A percentile compares a stretch with the other conserved stretches of the same genome.
phyloP scores from a whole-genome alignment of 352 stramenopile genomes.

The Plasmopara viticola region DNA sequence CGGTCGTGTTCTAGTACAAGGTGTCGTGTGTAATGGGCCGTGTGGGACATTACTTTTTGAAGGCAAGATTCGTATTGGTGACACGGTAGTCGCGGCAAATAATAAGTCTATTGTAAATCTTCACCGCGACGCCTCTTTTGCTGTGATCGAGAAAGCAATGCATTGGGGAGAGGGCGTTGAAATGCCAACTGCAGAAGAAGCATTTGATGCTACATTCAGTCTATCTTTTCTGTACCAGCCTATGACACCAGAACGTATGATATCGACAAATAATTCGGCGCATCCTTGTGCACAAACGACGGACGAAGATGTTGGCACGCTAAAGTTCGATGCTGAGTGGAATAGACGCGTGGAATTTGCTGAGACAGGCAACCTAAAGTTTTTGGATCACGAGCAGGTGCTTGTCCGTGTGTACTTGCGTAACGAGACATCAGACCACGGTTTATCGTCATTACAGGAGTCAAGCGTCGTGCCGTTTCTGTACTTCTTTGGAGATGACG shows the following conservation, averaged over 20 bases:
- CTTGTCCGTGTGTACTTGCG: conserved; percentile 71
- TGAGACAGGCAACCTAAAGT: conserved; percentile 34
- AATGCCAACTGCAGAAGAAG: conserved; percentile 12
- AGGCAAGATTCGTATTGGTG: conserved; percentile 67
- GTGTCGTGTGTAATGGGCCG: conserved; percentile 55
- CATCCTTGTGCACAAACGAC: conserved; percentile 22
- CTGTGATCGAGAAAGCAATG: conserved; percentile 64
- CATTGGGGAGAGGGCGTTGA: conserved; percentile 21
- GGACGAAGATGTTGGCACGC: conserved; percentile 21
- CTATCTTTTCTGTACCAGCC: conserved; percentile 70
- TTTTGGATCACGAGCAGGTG: conserved; percentile 33
- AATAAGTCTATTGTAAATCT: conserved; percentile 77
- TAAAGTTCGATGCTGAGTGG: conserved; percentile 70
- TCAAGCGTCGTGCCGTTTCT: conserved; percentile 82
- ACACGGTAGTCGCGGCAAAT: conserved; percentile 73
- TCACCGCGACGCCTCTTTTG: conserved; percentile 69
- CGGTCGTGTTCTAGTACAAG: conserved; percentile 69
- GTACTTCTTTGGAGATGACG: conserved; percentile 85
- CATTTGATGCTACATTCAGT: conserved; percentile 32
- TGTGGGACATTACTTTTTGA: conserved; percentile 58
- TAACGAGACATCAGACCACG: conserved; percentile 69
- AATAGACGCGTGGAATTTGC: conserved; percentile 79
- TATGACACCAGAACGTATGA: conserved; percentile 24
- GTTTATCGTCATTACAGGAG: conserved; percentile 66
- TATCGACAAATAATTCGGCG: conserved; percentile 17